A percentile compares a stretch with the other conserved stretches of the same genome.
These are phyloP conservation scores for Trifolium repens DNA, from an alignment of 306 rosid genomes.

Conservation along the genomic window DNA sequence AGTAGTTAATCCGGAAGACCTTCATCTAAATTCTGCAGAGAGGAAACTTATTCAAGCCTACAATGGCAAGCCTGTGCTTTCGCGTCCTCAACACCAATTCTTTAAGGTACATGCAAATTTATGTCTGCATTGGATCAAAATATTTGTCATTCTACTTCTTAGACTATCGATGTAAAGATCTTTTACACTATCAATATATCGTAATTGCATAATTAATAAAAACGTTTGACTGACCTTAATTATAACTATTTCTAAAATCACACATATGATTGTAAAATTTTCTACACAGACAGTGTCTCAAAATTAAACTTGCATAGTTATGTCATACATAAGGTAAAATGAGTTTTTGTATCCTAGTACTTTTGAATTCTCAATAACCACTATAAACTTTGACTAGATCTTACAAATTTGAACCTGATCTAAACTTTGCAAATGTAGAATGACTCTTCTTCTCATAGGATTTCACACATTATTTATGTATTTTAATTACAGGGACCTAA, in stretches of 20 bases:
- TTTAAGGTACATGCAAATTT: conserved; percentile 53
- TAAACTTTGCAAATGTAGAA: neutral
- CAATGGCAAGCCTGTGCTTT: conserved; percentile 91
- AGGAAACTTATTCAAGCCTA: conserved; percentile 75
- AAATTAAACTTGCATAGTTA: too few relatives aligned
- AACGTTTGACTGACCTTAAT: too few relatives aligned
- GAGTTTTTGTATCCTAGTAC: too few relatives aligned
- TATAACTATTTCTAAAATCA: too few relatives aligned
- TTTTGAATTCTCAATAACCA: too few relatives aligned
- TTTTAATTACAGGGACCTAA: conserved; percentile 68
- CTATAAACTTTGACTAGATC: neutral
- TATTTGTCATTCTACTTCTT: neutral
- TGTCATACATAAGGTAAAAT: too few relatives aligned
- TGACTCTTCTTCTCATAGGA: neutral
- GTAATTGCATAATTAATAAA: neutral
- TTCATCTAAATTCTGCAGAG: conserved; percentile 67
- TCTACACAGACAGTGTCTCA: too few relatives aligned
- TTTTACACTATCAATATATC: neutral
- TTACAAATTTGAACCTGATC: neutral
- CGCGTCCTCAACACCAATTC: conserved; percentile 92
- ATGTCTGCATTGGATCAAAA: neutral
- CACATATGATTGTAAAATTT: too few relatives aligned
- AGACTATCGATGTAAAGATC: neutral
- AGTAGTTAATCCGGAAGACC: conserved; percentile 83
- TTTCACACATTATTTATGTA: conserved; percentile 6